Percentiles rank a stretch among this genome's conserved stretches.
Evolutionary conservation across 2,329 filamentous ascomycete genomes (phyloP).

Genomic region (Tolypocladium inflatum): DNA sequence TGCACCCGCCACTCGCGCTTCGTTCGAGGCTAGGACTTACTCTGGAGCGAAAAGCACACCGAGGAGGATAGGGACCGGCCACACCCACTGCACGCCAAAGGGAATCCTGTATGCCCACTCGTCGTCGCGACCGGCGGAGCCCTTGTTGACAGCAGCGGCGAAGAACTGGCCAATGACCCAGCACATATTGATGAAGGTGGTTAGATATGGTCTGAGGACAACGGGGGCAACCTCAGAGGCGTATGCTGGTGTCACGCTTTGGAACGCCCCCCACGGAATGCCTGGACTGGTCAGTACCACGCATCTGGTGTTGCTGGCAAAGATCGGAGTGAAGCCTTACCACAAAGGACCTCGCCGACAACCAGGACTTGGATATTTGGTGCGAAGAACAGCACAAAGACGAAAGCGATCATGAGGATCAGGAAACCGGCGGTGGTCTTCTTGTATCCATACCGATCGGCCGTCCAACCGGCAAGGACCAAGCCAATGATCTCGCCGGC

Average conservation of each 20-base stretch:
- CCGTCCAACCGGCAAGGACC: slow-evolving; percentile 40
- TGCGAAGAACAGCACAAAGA: slow-evolving; percentile 46
- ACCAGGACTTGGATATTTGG: slow-evolving; percentile 35
- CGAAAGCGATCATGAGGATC: slow-evolving; percentile 34
- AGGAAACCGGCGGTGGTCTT: slow-evolving; percentile 39
- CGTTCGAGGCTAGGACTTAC: slow-evolving; percentile 11
- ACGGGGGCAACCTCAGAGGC: slow-evolving; percentile 42
- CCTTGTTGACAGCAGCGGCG: slow-evolving; percentile 35
- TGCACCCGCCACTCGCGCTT: not conserved
- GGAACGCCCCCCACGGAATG: slow-evolving; percentile 44
- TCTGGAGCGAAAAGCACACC: slow-evolving; percentile 38
- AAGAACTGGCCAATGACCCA: slow-evolving; percentile 48
- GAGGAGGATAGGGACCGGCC: slow-evolving; percentile 36
- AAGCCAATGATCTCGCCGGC: slow-evolving; percentile 47
- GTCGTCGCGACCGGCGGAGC: slow-evolving; percentile 25
- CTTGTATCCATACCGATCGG: slow-evolving; percentile 41
- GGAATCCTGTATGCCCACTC: slow-evolving; percentile 41
- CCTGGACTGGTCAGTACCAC: slow-evolving; percentile 17
- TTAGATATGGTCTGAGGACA: slow-evolving; percentile 41
- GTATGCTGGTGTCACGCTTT: slow-evolving; percentile 42
- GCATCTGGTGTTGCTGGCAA: not conserved
- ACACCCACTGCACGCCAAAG: slow-evolving; percentile 44
- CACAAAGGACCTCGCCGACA: slow-evolving; percentile 36
- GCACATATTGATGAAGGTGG: slow-evolving; percentile 46
- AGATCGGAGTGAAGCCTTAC: slow-evolving; percentile 5